Evolutionary conservation across 2,329 filamentous ascomycete species (phyloP).

Genomic region (Chaetomium sp.): DNA sequence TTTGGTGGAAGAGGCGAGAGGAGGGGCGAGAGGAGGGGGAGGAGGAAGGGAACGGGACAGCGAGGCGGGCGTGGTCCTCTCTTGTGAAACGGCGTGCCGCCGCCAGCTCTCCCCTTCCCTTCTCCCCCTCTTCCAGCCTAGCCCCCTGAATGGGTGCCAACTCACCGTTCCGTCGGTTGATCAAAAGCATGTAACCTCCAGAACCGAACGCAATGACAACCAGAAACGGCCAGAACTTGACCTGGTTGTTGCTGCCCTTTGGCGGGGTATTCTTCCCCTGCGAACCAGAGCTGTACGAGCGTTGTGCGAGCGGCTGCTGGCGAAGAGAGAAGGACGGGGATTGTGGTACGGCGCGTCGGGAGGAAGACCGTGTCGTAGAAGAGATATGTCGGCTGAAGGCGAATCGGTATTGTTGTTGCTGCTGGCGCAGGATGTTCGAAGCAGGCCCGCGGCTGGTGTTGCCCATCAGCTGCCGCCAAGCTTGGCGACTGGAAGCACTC

Average conservation of each 20-base stretch:
- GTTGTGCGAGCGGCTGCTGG: conserved; percentile 25
- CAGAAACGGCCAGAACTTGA: conserved; percentile 64
- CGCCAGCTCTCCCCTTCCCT: not conserved
- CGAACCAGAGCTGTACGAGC: conserved; percentile 35
- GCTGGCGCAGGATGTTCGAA: conserved; percentile 19
- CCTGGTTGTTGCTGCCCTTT: conserved; percentile 27
- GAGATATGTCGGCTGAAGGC: conserved; percentile 22
- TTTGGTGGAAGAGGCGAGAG: conserved; percentile 9
- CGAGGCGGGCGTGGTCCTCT: not conserved
- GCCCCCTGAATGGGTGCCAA: not conserved
- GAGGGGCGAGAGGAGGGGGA: conserved; percentile 6
- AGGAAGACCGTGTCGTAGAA: conserved; percentile 7
- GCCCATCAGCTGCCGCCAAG: conserved; percentile 35
- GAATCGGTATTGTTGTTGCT: conserved; percentile 20
- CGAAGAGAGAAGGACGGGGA: conserved; percentile 17
- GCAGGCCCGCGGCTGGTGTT: conserved; percentile 17
- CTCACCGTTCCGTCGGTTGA: conserved; percentile 54
- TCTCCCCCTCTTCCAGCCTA: not conserved
- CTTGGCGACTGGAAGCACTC: conserved; percentile 33
- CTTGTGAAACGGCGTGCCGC: conserved; percentile 2
- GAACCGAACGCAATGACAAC: conserved; percentile 52
- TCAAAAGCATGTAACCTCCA: conserved; percentile 53
- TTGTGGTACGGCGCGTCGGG: conserved; percentile 10
- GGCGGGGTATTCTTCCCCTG: conserved; percentile 25
- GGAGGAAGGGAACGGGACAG: not conserved